Percentiles rank a stretch among this genome's conserved stretches.
phyloP scores from a whole-genome alignment of 2,329 filamentous ascomycete genomes.

The Leptoxyphium fumago region DNA sequence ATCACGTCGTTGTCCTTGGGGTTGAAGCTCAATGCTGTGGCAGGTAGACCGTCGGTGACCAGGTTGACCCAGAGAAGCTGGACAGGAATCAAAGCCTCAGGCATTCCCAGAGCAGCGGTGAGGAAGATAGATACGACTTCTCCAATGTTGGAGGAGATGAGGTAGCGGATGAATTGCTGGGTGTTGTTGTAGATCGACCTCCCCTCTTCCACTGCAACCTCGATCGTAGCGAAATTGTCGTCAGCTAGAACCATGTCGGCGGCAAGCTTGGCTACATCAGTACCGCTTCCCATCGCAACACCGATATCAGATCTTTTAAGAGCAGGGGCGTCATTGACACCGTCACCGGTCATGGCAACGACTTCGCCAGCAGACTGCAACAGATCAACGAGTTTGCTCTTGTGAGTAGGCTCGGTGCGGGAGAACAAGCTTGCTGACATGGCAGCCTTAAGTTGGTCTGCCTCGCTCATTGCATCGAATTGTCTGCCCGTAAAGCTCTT shows the following conservation, averaged over 20 bases:
- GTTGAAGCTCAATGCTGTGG: slow-evolving; percentile 94
- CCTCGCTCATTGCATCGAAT: slow-evolving; percentile 70
- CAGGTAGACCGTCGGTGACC: slow-evolving; percentile 91
- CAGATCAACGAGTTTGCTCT: slow-evolving; percentile 93
- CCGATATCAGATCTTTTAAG: slow-evolving; percentile 98
- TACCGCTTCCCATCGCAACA: slow-evolving; percentile 96
- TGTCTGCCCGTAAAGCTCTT: slow-evolving; percentile 94
- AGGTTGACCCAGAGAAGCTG: slow-evolving; percentile 98
- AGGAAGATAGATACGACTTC: slow-evolving; percentile 98
- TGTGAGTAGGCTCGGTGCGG: slow-evolving; percentile 86
- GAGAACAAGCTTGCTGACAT: slow-evolving; percentile 85
- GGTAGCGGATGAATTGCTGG: slow-evolving; percentile 96
- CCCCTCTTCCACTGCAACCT: slow-evolving; percentile 89
- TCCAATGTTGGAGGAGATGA: slow-evolving; percentile 98
- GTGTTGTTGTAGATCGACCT: slow-evolving; percentile 99
- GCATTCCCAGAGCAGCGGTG: slow-evolving; percentile 91
- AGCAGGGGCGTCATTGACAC: slow-evolving; percentile 94
- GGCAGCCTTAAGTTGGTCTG: slow-evolving; percentile 70
- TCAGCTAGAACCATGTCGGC: slow-evolving; percentile 98
- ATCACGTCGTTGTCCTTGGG: slow-evolving; percentile 97
- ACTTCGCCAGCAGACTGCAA: slow-evolving; percentile 87
- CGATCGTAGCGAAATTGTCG: slow-evolving; percentile 97
- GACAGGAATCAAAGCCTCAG: slow-evolving; percentile 89
- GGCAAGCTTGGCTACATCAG: slow-evolving; percentile 89
- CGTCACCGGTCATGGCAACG: slow-evolving; percentile 97